Percentiles rank a stretch among this genome's conserved stretches.
Conservation (phyloP, 2,329 filamentous ascomycete species). For the Chrysoporthe cubensis region DNA sequence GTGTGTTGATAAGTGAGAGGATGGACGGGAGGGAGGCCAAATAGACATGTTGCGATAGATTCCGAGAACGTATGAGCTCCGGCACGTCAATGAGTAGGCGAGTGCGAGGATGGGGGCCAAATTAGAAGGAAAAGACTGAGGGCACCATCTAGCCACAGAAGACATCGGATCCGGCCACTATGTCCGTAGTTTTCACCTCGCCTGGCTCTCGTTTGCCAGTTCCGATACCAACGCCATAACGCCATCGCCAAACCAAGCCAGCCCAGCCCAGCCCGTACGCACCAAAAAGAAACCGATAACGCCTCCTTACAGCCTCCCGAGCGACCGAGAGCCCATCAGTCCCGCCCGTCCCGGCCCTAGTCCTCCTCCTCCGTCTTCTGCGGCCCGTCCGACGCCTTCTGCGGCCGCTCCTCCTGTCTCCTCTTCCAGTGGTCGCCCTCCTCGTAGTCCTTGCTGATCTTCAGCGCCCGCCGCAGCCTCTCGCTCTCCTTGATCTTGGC, state of each 20-base stretch:
- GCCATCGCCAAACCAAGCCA: background rate
- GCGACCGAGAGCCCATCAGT: background rate
- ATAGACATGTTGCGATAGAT: no score
- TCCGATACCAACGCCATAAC: background rate
- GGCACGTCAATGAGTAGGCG: background rate
- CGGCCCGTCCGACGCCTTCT: slow-evolving; percentile 45
- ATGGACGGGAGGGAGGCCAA: no score
- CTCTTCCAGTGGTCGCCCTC: slow-evolving; percentile 85
- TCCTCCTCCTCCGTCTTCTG: slow-evolving; percentile 34
- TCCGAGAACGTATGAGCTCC: no score
- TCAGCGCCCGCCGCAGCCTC: slow-evolving; percentile 80
- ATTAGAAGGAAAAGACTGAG: background rate
- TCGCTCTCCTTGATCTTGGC: slow-evolving; percentile 97
- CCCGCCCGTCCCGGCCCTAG: slow-evolving; percentile 32
- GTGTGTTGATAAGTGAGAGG: no score
- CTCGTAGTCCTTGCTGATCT: slow-evolving; percentile 83
- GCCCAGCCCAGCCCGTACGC: no score
- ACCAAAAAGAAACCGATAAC: background rate
- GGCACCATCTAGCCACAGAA: background rate
- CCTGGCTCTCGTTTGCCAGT: background rate
- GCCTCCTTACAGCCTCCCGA: background rate
- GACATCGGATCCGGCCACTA: background rate
- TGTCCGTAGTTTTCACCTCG: background rate
- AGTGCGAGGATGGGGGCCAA: background rate
- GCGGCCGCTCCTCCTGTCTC: slow-evolving; percentile 73